Evolutionary conservation across 768 basidiomycete species (phyloP), one percentile per base, ranked within the genome.

Genomic region (Boletus reticuloceps): DNA sequence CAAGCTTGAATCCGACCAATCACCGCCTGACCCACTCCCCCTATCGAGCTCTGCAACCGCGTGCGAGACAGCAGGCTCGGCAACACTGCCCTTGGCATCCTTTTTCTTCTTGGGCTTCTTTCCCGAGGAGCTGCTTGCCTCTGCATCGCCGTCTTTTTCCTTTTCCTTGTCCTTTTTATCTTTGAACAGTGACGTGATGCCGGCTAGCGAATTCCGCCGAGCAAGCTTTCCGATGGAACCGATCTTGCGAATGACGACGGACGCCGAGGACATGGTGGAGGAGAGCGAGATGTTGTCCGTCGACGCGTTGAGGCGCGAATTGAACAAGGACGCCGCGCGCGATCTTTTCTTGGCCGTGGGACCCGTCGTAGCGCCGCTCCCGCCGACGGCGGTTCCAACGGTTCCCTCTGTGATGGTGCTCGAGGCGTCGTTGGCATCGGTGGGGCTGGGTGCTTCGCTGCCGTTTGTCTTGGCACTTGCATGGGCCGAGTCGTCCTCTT

Each of bases 261-360:
- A 93, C 20, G 96, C 96, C 48, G 89, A 92, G 59, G 89, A 91
- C 63, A 97, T 95, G 43, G 96, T 97, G 9, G 91, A 94, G 19
- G 88, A 90, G 38, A 98, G 82, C 27, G 94, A 97, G 60, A 98
- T 96, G 71, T 96, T 97, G 72, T 96, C 94, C 41, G 92, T 95
- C 51, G 86, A 89, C 41, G 86, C 83, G 68, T 97, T 96, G 63
- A 91, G 74, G 60, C 88, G 85, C 59, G 89, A 83, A 71, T 94
- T 97, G 80, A 98, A 95, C 60, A 98, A 68, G 20, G 84, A 79
- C 41, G 86, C 83, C 1, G 84, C 85, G 17, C 86, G 84, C 41
- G 82, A 80, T 68, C 82, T 83, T 74, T 89, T 91, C 79, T 89
- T 90, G 29, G 63, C 67, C 4, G 74, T 69, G 36, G 72, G 65